Evolutionary conservation across 2,329 filamentous ascomycete species (phyloP), one percentile per base, ranked within the genome.

Genomic region (Intubia oerlemansii): DNA sequence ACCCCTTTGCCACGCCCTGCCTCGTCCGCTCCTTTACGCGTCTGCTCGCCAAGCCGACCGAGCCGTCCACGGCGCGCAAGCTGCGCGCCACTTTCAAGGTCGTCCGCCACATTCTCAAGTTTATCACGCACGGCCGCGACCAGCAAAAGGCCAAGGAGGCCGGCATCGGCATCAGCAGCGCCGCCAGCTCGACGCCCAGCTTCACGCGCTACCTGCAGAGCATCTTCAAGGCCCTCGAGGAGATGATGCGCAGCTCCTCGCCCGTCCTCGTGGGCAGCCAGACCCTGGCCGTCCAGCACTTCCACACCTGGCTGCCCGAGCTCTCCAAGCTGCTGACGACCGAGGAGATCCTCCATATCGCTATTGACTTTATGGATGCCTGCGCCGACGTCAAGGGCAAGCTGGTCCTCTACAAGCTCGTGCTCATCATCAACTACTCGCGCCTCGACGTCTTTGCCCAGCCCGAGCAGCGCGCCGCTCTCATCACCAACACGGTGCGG

Each of bases 251-350:
- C 34, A 92, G 81, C 46, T 61, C 71, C 2, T 77, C 81, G 3
- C 78, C 88, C 0, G 72, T 84, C 12, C 56, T 95, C 15, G 78
- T 95, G 10, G 88, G 88, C 19, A 95, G 79, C 37, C 91, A 98
- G 51, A 95, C 88, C 0, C 57, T 98, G 28, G 72, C 90, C 3
- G 82, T 95, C 10, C 88, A 98, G 49, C 81, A 95, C 47, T 91
- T 95, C 47, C 85, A 95, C 45, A 78, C 79, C 0, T 98, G 88
- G 88, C 57, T 98, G n/a, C 85, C 88, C 0, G 85, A 95, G 45
- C 66, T 98, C 8, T 61, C 68, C 1, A 69, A 73, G 2, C 59
- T 88, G 21, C 61, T 95, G 44, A 66, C 64, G 4, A 71, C 74
- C 0, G 75, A 82, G 41, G 85, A 95, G 46, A 85, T 93, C 25